phyloP scores from a whole-genome alignment of 1,284 basidiomycete species.

The Cutaneotrichosporon dermatis region DNA sequence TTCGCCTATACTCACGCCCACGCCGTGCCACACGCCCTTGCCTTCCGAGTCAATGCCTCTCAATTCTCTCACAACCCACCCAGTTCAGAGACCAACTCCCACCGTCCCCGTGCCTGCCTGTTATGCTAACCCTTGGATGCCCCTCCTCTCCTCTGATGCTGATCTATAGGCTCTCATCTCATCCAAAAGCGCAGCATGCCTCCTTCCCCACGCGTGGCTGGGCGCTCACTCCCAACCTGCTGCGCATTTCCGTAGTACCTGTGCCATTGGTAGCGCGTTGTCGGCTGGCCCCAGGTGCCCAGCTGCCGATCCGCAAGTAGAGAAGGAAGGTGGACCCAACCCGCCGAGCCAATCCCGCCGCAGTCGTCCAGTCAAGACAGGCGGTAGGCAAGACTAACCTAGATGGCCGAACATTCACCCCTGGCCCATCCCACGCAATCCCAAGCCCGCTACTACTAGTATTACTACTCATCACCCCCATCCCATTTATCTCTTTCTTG shows the following conservation, averaged over 20 bases:
- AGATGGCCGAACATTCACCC: background rate
- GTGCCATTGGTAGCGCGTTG: background rate
- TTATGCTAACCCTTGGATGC: no score
- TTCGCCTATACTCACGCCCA: no score
- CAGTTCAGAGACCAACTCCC: no score
- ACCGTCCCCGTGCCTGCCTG: no score
- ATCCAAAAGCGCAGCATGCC: background rate
- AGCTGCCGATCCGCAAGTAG: background rate
- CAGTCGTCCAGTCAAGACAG: background rate
- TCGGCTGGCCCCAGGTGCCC: no score
- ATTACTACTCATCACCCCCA: background rate
- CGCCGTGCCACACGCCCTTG: no score
- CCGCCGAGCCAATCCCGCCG: no score
- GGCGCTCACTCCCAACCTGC: background rate
- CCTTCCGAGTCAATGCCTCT: no score
- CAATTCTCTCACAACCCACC: no score
- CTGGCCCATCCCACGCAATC: background rate
- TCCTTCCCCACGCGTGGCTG: no score
- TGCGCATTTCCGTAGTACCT: background rate
- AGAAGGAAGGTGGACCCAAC: background rate
- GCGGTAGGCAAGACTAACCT: background rate
- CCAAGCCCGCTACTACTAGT: background rate
- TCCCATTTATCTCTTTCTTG: conserved; percentile 2
- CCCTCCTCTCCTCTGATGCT: no score
- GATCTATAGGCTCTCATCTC: no score